A percentile compares a stretch with the other conserved stretches of the same genome.
phyloP scores from a whole-genome alignment of 1,139 yeast genomes.

The Chernovozyma sophiae-reginae region DNA sequence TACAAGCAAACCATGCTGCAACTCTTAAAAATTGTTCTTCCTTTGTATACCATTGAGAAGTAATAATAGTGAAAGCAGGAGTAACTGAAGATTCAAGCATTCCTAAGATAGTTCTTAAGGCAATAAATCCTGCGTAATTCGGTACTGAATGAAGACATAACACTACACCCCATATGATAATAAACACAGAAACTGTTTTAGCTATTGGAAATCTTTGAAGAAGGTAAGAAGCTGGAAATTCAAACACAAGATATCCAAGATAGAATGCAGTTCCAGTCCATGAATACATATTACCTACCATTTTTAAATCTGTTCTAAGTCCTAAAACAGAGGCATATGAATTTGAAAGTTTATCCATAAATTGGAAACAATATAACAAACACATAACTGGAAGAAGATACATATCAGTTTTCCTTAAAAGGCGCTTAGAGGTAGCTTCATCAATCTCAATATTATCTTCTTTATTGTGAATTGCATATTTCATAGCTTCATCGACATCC shows the following conservation, averaged over 20 bases:
- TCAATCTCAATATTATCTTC: slow-evolving; percentile 16
- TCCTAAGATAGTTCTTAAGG: slow-evolving; percentile 45
- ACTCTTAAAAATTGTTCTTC: slow-evolving; percentile 48
- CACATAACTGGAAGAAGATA: slow-evolving; percentile 49
- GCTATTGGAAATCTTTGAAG: slow-evolving; percentile 42
- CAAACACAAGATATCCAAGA: slow-evolving; percentile 42
- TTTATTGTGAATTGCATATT: slow-evolving; percentile 16
- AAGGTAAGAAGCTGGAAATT: slow-evolving; percentile 35
- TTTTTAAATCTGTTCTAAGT: slow-evolving; percentile 35
- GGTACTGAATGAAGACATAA: slow-evolving; percentile 40
- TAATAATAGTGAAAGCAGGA: slow-evolving; percentile 51
- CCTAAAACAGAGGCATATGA: slow-evolving; percentile 58
- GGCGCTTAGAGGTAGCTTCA: slow-evolving; percentile 13
- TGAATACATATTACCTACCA: slow-evolving; percentile 45
- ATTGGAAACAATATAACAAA: slow-evolving; percentile 49
- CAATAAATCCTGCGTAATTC: slow-evolving; percentile 32
- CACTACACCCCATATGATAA: slow-evolving; percentile 47
- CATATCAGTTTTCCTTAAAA: slow-evolving; percentile 47
- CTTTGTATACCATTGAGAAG: slow-evolving; percentile 51
- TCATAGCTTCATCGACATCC: slow-evolving; percentile 29
- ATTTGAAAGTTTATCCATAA: slow-evolving; percentile 56
- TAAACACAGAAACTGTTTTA: slow-evolving; percentile 28
- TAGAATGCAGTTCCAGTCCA: slow-evolving; percentile 53
- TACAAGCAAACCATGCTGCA: slow-evolving; percentile 46
- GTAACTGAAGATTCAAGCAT: slow-evolving; percentile 45